Percentiles rank a stretch among this genome's conserved stretches.
Conservation (phyloP, 805 yeast species). For the Wickerhamiella parazyma region DNA sequence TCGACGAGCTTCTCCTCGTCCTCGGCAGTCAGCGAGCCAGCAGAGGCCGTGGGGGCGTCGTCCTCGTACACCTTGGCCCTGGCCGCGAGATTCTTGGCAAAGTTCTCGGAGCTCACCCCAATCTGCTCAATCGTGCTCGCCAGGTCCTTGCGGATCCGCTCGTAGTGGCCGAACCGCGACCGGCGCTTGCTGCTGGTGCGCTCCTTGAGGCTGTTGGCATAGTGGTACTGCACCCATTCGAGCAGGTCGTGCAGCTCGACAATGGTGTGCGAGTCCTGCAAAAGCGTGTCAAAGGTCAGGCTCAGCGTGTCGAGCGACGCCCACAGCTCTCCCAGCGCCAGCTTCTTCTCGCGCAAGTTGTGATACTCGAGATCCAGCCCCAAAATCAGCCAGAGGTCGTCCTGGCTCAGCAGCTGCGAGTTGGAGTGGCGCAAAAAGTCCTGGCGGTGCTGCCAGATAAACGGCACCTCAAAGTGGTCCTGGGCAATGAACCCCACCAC, state of each 20-base stretch:
- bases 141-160: slow-evolving; percentile 32
- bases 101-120: slow-evolving; percentile 51
- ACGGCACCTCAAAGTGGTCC: slow-evolving; percentile 82
- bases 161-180: slow-evolving; percentile 28
- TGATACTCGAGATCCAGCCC: slow-evolving; percentile 81
- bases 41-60: slow-evolving; percentile 42
- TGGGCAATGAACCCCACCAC: slow-evolving; percentile 59
- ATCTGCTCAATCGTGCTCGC: slow-evolving; percentile 59
- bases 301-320: slow-evolving; percentile 31
- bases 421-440: slow-evolving; percentile 48
- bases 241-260: slow-evolving; percentile 77
- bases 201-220: slow-evolving; percentile 46
- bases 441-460: slow-evolving; percentile 89
- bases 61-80: slow-evolving; percentile 57
- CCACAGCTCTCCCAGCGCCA: slow-evolving; percentile 43
- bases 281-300: slow-evolving; percentile 35
- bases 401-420: slow-evolving; percentile 36
- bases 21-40: slow-evolving; percentile 15
- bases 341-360: slow-evolving; percentile 62
- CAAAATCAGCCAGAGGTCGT: slow-evolving; percentile 85
- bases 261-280: slow-evolving; percentile 44
- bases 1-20: slow-evolving; percentile 45
- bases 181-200: slow-evolving; percentile 29
- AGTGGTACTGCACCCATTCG: slow-evolving; percentile 67
- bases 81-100: slow-evolving; percentile 68